These are phyloP conservation scores for Zychaea mexicana DNA, from an alignment of 371 early-diverging fungal genomes.

Conservation along the genomic window DNA sequence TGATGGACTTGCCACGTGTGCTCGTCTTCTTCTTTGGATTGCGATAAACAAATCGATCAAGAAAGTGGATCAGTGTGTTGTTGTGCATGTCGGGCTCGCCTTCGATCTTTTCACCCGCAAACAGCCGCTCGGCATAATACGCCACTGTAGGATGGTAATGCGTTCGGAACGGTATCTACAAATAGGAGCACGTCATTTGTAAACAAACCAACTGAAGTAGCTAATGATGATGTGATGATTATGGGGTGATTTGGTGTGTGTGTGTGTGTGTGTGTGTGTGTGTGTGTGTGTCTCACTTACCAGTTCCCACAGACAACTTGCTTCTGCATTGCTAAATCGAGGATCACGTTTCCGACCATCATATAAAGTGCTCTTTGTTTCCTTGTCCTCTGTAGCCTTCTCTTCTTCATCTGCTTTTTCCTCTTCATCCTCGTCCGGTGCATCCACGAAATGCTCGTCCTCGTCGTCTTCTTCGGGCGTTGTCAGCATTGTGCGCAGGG, in stretches of 20 bases:
- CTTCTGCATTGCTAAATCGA: conserved; percentile 77
- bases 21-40: conserved; percentile 84
- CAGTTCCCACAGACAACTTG: conserved; percentile 90
- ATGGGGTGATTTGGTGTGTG: too few species aligned
- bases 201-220: neutral
- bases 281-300: conserved; percentile 44
- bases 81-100: conserved; percentile 84
- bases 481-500: conserved; percentile 62
- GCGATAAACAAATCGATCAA: conserved; percentile 95
- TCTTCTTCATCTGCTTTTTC: conserved; percentile 35
- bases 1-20: conserved; percentile 59
- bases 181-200: neutral
- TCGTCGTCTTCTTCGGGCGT: conserved; percentile 75
- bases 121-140: conserved; percentile 74
- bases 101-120: conserved; percentile 71
- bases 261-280: too few species aligned
- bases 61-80: conserved; percentile 90
- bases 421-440: conserved; percentile 42
- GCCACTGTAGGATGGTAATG: conserved; percentile 95
- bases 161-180: conserved; percentile 59
- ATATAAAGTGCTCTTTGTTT: conserved; percentile 49
- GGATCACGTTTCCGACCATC: conserved; percentile 92
- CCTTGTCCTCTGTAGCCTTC: conserved; percentile 8
- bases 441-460: conserved; percentile 58
- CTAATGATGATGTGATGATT: neutral